Conservation (phyloP, 2,329 filamentous ascomycete species). For the Capronia coronata region DNA sequence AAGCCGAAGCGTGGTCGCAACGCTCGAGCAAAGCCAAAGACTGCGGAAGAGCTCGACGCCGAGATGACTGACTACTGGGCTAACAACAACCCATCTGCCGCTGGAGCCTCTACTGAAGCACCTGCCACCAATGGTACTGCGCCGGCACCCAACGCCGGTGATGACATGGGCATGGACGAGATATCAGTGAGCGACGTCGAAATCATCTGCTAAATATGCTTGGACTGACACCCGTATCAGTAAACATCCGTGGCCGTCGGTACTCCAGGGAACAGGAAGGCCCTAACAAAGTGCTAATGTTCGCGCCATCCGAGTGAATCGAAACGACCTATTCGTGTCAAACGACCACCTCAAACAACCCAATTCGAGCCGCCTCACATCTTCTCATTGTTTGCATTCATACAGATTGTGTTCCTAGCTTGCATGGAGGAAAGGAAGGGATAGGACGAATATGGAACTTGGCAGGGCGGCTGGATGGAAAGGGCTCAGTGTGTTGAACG, state of each 20-base stretch:
- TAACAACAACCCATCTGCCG: slow-evolving; percentile 39
- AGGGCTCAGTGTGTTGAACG: not conserved
- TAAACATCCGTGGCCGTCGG: slow-evolving; percentile 17
- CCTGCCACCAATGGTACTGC: slow-evolving; percentile 43
- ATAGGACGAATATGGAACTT: slow-evolving; percentile 1
- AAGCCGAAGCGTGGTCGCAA: slow-evolving; percentile 76
- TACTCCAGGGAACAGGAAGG: not conserved
- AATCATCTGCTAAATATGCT: slow-evolving; percentile 18
- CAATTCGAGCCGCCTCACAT: not conserved
- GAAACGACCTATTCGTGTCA: too few relatives aligned
- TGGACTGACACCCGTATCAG: slow-evolving; percentile 27
- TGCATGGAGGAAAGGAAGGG: slow-evolving; percentile 1
- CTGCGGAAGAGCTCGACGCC: slow-evolving; percentile 86
- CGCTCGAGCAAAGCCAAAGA: slow-evolving; percentile 70
- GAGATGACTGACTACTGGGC: slow-evolving; percentile 97
- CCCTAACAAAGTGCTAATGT: not conserved
- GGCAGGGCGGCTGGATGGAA: not conserved
- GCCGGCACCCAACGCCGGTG: slow-evolving; percentile 42
- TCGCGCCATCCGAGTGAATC: not conserved
- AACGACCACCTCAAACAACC: slow-evolving; percentile 4
- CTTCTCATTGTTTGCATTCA: slow-evolving; percentile 15
- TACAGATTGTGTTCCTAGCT: slow-evolving; percentile 18
- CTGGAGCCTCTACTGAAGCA: slow-evolving; percentile 39
- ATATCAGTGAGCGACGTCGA: slow-evolving; percentile 42
- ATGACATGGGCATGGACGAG: slow-evolving; percentile 52